Percentiles rank a stretch among this genome's conserved stretches.
Conservation (phyloP, 106 monocot genomes). For the Gastrodia elata region DNA sequence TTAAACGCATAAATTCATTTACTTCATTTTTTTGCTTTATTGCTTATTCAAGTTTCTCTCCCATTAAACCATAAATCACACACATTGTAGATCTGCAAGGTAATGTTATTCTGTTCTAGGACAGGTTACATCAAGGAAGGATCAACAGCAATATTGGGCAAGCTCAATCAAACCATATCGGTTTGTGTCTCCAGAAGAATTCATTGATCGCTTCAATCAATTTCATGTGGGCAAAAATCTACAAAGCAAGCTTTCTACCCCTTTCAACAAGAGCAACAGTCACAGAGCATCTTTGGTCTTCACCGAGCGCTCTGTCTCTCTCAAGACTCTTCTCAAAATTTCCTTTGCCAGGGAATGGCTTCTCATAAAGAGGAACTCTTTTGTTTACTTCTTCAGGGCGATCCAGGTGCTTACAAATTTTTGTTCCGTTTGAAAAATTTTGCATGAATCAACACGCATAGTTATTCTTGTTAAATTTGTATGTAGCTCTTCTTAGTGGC, state of each 20-base stretch:
- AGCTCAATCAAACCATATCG: conserved; percentile 29
- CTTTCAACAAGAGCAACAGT: conserved; percentile 43
- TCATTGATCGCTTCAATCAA: conserved; percentile 27
- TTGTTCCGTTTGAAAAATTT: not conserved
- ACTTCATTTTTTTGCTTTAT: too few relatives aligned
- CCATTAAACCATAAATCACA: too few relatives aligned
- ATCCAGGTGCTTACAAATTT: conserved; percentile 29
- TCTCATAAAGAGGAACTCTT: conserved; percentile 65
- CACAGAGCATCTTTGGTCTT: conserved; percentile 49
- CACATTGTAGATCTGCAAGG: too few relatives aligned
- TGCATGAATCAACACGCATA: not conserved
- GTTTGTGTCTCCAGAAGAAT: conserved; percentile 39
- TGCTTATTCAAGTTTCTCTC: too few relatives aligned
- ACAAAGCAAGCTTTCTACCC: conserved; percentile 25
- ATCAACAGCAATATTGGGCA: conserved; percentile 73
- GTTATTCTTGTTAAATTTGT: not conserved
- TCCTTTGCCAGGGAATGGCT: conserved; percentile 63
- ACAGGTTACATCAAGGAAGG: conserved; percentile 63
- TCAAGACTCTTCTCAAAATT: conserved; percentile 34
- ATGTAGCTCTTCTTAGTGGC: conserved; percentile 38
- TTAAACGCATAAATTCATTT: too few relatives aligned
- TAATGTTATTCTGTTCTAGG: not conserved
- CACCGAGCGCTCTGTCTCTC: conserved; percentile 22
- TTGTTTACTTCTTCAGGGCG: conserved; percentile 53
- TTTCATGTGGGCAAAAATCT: conserved; percentile 38